These are phyloP conservation scores for Ampelocalamus luodianensis DNA, from an alignment of 176 grass and related monocot genomes.

Conservation along the genomic window DNA sequence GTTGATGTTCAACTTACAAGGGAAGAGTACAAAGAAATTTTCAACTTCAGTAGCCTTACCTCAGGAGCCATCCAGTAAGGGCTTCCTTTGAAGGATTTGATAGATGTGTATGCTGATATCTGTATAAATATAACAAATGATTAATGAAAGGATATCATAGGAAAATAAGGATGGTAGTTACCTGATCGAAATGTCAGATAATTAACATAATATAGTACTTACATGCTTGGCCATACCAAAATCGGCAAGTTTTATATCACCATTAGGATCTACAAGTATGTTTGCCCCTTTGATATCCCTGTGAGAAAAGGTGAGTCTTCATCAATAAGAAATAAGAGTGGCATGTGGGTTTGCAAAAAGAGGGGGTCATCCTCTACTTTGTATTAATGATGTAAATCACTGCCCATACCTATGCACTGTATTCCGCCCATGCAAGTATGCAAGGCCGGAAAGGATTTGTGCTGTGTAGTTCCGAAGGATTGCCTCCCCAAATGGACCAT, in stretches of 20 bases:
- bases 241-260: constrained; percentile 96
- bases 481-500: constrained; percentile 81
- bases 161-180: not conserved
- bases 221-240: constrained; percentile 99
- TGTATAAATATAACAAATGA: constrained; percentile 48
- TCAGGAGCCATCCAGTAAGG: constrained; percentile 99
- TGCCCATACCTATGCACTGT: constrained; percentile 85
- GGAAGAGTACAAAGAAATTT: not conserved
- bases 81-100: constrained; percentile 93
- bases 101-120: constrained; percentile 87
- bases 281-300: constrained; percentile 99
- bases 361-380: not conserved
- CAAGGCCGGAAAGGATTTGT: constrained; percentile 96
- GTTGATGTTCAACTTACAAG: not conserved
- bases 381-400: constrained; percentile 7
- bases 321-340: constrained; percentile 28
- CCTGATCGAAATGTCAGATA: constrained; percentile 10
- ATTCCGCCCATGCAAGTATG: constrained; percentile 87
- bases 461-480: constrained; percentile 80
- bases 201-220: constrained; percentile 30
- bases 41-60: constrained; percentile 48
- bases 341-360: constrained; percentile 5
- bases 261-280: constrained; percentile 95
- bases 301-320: constrained; percentile 25
- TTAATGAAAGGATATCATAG: constrained; percentile 15